phyloP scores from a whole-genome alignment of 1,284 basidiomycete genomes.

The Tilletia setariae region DNA sequence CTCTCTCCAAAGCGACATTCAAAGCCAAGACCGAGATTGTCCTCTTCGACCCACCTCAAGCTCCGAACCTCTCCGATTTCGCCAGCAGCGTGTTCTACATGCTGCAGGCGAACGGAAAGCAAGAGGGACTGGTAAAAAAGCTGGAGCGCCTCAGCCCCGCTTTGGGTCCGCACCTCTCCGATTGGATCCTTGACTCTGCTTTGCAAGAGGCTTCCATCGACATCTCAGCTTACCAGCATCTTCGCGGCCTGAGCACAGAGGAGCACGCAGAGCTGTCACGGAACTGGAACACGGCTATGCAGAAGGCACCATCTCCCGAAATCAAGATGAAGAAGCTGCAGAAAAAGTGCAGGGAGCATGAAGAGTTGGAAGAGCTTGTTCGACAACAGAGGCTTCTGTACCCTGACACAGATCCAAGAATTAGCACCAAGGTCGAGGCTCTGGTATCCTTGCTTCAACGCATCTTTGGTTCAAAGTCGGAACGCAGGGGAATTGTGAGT shows the following conservation, averaged over 20 bases:
- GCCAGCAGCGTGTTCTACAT: not conserved
- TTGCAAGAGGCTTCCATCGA: not conserved
- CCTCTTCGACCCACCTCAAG: not conserved
- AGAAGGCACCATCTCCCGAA: not conserved
- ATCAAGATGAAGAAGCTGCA: not conserved
- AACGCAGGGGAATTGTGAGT: not conserved
- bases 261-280: not conserved
- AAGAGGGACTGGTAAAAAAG: not conserved
- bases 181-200: not conserved
- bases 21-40: slow-evolving; percentile 1
- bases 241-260: not conserved
- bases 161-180: not conserved
- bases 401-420: not conserved
- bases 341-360: not conserved
- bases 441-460: not conserved
- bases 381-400: no score
- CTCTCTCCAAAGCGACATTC: slow-evolving; percentile 8
- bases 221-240: not conserved
- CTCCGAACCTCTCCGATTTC: not conserved
- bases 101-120: not conserved
- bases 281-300: not conserved
- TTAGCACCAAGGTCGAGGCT: not conserved
- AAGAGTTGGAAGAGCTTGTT: not conserved
- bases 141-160: not conserved
- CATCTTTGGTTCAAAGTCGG: not conserved